A percentile compares a stretch with the other conserved stretches of the same genome.
Conservation (phyloP, 2,329 filamentous ascomycete species). For the Diplodia seriata region DNA sequence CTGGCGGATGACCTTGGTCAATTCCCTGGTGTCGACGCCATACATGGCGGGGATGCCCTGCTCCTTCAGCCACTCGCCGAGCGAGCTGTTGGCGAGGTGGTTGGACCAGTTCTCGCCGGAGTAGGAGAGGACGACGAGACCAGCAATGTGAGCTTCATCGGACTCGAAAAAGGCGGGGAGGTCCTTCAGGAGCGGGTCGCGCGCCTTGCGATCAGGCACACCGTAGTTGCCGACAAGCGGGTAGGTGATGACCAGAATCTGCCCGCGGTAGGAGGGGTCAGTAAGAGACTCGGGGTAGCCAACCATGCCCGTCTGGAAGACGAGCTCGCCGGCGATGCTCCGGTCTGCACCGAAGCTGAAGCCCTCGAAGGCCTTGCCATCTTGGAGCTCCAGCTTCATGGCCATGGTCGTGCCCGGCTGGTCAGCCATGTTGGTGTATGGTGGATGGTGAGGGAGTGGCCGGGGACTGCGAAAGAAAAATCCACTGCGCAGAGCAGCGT, state of each 20-base stretch:
- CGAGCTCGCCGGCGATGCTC: constrained; percentile 93
- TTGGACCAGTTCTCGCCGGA: constrained; percentile 95
- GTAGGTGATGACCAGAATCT: constrained; percentile 96
- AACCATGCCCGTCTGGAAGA: constrained; percentile 99
- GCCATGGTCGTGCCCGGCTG: constrained; percentile 27
- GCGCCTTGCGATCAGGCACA: constrained; percentile 83
- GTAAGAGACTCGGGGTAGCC: constrained; percentile 95
- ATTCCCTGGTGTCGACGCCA: constrained; percentile 88
- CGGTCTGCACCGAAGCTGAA: constrained; percentile 96
- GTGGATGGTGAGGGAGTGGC: constrained; percentile 4
- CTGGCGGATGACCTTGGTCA: constrained; percentile 93
- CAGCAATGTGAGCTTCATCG: constrained; percentile 89
- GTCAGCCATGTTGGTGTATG: constrained; percentile 28
- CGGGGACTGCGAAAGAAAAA: constrained; percentile 1
- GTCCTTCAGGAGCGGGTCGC: constrained; percentile 84
- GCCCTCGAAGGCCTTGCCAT: constrained; percentile 89
- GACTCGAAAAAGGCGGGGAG: constrained; percentile 94
- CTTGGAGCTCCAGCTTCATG: constrained; percentile 88
- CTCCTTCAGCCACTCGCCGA: constrained; percentile 96
- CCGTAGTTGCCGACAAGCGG: constrained; percentile 97
- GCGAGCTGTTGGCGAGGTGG: constrained; percentile 85
- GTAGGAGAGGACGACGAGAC: constrained; percentile 89
- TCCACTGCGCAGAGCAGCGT: no score
- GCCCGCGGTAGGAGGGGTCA: constrained; percentile 85
- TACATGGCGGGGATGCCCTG: constrained; percentile 93